phyloP scores from a whole-genome alignment of 163 green algal genomes.

The Chlorella variabilis region DNA sequence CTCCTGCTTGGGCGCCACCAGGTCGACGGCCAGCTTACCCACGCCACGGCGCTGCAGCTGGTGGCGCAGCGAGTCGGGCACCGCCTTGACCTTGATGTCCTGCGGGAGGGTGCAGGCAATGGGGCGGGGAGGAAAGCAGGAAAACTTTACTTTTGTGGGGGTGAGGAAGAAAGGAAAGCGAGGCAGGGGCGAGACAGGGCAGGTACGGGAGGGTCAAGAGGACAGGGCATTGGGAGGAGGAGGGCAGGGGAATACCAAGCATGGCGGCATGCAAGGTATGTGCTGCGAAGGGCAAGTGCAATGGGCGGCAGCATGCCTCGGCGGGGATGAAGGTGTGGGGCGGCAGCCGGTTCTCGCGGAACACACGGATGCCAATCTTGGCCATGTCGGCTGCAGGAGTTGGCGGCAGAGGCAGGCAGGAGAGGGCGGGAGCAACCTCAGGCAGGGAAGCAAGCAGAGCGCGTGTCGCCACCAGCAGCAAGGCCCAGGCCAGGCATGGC shows the following conservation, averaged over 20 bases:
- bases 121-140: not conserved
- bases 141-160: no score
- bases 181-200: no score
- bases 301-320: no score
- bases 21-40: slow-evolving; percentile 84
- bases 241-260: no score
- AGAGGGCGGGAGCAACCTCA: not conserved
- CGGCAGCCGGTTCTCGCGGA: slow-evolving; percentile 82
- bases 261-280: no score
- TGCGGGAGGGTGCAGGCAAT: not conserved
- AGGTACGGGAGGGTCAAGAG: no score
- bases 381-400: slow-evolving; percentile 25
- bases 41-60: slow-evolving; percentile 76
- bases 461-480: no score
- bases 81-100: slow-evolving; percentile 61
- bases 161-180: no score
- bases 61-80: slow-evolving; percentile 80
- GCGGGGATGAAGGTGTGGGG: slow-evolving; percentile 74
- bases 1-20: slow-evolving; percentile 71
- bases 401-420: not conserved
- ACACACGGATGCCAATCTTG: slow-evolving; percentile 77
- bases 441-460: not conserved
- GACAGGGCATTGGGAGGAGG: no score
- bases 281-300: no score
- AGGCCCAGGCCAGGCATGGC: no score